Percentiles rank a stretch among this genome's conserved stretches.
These are phyloP conservation scores for Globisporangium lucens DNA, from an alignment of 352 stramenopile species.

Conservation along the genomic window DNA sequence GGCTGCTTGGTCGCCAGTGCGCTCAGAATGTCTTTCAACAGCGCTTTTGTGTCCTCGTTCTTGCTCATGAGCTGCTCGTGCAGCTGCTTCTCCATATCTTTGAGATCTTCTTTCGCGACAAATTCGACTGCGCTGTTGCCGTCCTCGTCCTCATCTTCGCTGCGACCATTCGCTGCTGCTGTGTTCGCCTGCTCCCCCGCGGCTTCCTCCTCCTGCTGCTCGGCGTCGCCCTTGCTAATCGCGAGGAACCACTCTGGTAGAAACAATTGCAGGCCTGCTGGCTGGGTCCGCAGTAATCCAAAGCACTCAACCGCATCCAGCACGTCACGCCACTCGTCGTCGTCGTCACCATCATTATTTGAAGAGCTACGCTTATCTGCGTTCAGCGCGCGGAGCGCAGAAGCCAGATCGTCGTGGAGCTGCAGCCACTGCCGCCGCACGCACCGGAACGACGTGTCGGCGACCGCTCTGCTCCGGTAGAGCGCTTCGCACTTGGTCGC, in stretches of 20 bases:
- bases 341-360: constrained; percentile 14
- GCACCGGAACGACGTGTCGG: constrained; percentile 49
- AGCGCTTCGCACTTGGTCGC: constrained; percentile 65
- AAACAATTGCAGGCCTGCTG: constrained; percentile 42
- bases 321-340: constrained; percentile 33
- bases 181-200: neutral
- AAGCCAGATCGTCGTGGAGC: constrained; percentile 55
- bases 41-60: constrained; percentile 25
- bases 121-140: constrained; percentile 9
- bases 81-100: constrained; percentile 38
- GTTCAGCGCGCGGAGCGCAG: constrained; percentile 23
- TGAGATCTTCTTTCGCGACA: constrained; percentile 35
- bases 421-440: constrained; percentile 64
- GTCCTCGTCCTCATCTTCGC: constrained; percentile 13
- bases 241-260: constrained; percentile 74
- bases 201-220: constrained; percentile 24
- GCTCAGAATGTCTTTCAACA: constrained; percentile 38
- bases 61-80: constrained; percentile 37
- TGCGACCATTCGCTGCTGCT: neutral
- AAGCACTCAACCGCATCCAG: constrained; percentile 39
- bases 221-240: constrained; percentile 43
- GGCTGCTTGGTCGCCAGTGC: constrained; percentile 18
- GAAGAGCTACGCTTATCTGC: neutral
- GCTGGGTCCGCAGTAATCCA: constrained; percentile 35
- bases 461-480: constrained; percentile 49